Conservation (phyloP, 306 rosid genomes). For the Styphnolobium japonicum region DNA sequence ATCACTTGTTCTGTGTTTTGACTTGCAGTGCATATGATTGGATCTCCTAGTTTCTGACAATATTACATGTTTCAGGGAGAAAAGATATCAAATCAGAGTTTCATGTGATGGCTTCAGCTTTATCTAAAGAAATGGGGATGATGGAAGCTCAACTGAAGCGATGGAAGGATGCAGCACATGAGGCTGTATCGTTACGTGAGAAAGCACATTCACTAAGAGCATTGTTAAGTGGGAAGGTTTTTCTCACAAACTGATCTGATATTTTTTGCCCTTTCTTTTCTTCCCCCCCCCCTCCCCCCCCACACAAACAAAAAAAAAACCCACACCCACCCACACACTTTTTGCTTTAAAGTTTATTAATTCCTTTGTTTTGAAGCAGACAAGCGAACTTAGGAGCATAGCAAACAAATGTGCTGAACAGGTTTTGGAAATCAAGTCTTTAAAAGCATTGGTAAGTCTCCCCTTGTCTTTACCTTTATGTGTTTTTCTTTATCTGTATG, state of each 20-base stretch:
- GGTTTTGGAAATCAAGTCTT: constrained; percentile 64
- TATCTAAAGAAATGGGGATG: constrained; percentile 95
- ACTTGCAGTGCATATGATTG: constrained; percentile 15
- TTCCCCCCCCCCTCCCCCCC: no score
- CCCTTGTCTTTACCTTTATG: constrained; percentile 7
- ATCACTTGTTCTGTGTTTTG: constrained; percentile 28
- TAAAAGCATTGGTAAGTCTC: constrained; percentile 63
- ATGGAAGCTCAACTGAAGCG: constrained; percentile 88
- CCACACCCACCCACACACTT: no score
- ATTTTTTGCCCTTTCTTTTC: constrained; percentile 17
- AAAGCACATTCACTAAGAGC: constrained; percentile 62
- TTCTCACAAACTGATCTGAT: constrained; percentile 6
- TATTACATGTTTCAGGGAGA: constrained; percentile 66
- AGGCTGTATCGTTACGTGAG: constrained; percentile 70
- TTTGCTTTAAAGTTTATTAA: constrained; percentile 21
- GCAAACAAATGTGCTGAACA: constrained; percentile 65
- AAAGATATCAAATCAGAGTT: constrained; percentile 88
- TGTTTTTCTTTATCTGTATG: not conserved
- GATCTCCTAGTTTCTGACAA: constrained; percentile 37
- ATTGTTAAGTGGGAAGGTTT: constrained; percentile 61
- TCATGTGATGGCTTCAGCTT: constrained; percentile 84
- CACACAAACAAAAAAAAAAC: no score
- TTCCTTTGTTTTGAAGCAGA: constrained; percentile 48
- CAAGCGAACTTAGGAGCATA: constrained; percentile 52
- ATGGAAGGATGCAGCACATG: constrained; percentile 88